Evolutionary conservation across 208 protist species (phyloP).

Genomic region (Porcisia deanei): DNA sequence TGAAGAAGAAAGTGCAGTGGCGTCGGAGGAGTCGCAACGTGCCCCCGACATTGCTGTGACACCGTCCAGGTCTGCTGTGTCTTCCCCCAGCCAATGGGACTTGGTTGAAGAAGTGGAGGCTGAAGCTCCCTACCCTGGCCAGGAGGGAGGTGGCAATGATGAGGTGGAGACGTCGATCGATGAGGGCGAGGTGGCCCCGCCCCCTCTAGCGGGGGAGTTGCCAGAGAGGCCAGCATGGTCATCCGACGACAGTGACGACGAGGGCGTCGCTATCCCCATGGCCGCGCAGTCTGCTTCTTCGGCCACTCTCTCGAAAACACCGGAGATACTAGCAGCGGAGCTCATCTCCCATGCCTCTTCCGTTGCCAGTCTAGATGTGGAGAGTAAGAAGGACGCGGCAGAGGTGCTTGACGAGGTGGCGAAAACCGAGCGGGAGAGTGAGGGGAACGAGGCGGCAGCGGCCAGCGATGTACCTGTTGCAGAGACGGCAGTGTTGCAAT

Average conservation of each 20-base stretch:
- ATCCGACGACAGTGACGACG: neutral
- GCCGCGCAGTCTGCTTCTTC: neutral
- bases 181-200: neutral
- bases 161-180: neutral
- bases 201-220: neutral
- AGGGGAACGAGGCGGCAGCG: no score
- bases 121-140: neutral
- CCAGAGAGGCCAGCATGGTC: neutral
- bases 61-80: neutral
- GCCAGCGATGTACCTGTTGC: no score
- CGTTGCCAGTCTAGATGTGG: neutral
- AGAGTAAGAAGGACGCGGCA: no score
- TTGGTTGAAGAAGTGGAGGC: neutral
- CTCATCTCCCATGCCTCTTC: neutral
- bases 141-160: neutral
- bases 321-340: neutral
- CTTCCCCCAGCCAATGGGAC: neutral
- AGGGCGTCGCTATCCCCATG: neutral
- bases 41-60: neutral
- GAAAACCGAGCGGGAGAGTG: no score
- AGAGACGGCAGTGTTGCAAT: neutral
- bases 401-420: no score
- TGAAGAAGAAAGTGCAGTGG: neutral
- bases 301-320: neutral
- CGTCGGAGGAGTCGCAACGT: neutral